Evolutionary conservation across 768 basidiomycete genomes (phyloP).

Genomic region (Kwoniella heveanensis): DNA sequence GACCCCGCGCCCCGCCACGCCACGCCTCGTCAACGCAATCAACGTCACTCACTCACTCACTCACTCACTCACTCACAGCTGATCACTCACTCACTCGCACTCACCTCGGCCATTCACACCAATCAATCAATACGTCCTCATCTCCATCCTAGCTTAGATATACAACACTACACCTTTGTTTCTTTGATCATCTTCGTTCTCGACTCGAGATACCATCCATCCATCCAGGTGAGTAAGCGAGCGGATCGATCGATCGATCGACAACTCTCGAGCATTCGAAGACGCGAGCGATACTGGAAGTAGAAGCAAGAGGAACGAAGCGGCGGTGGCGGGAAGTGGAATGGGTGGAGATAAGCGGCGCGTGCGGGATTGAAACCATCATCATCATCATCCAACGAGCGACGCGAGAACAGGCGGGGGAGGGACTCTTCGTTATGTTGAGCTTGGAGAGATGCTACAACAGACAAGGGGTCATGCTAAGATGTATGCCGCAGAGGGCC

Average conservation of each 20-base stretch:
- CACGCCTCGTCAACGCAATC: constrained; percentile 3
- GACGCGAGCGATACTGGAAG: not conserved
- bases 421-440: no score
- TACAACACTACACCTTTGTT: not conserved
- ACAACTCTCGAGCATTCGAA: no score
- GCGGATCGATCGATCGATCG: not conserved
- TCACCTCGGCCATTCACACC: not conserved
- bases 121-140: not conserved
- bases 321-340: not conserved
- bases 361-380: constrained; percentile 4
- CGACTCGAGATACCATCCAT: not conserved
- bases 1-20: not conserved
- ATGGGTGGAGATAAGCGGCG: constrained; percentile 7
- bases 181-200: not conserved
- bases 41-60: not conserved
- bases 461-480: no score
- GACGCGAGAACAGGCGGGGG: no score
- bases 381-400: not conserved
- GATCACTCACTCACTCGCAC: not conserved
- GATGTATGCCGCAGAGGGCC: no score
- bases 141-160: not conserved
- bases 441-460: no score
- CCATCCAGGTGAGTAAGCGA: not conserved
- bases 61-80: constrained; percentile 1
- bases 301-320: not conserved